These are phyloP conservation scores for Aspergillus pseudoglaucus DNA, from an alignment of 2,329 filamentous ascomycete genomes.

Conservation along the genomic window DNA sequence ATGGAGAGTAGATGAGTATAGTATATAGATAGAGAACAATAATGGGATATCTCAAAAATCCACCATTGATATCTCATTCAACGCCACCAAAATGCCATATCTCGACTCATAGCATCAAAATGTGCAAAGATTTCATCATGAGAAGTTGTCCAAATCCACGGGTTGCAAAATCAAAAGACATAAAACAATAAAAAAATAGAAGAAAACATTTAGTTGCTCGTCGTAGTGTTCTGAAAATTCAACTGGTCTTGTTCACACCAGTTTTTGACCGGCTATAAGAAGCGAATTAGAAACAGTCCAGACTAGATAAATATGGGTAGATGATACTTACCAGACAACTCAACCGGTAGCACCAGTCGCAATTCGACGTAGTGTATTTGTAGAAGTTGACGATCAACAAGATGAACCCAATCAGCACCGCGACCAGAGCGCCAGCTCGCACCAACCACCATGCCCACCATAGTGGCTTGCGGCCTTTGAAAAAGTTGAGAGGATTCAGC, in stretches of 20 bases:
- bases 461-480: slow-evolving; percentile 82
- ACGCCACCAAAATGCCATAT: not conserved
- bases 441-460: slow-evolving; percentile 99
- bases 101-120: not conserved
- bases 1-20: not conserved
- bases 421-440: slow-evolving; percentile 67
- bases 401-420: slow-evolving; percentile 79
- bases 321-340: slow-evolving; percentile 73
- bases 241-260: slow-evolving; percentile 38
- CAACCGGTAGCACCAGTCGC: slow-evolving; percentile 90
- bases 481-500: slow-evolving; percentile 56
- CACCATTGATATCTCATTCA: not conserved
- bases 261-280: slow-evolving; percentile 35
- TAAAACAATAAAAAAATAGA: not conserved
- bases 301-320: not conserved
- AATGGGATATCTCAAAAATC: not conserved
- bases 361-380: slow-evolving; percentile 60
- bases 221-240: slow-evolving; percentile 6
- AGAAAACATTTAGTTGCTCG: not conserved
- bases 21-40: not conserved
- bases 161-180: not conserved
- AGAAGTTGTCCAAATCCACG: not conserved
- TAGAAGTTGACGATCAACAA: slow-evolving; percentile 90
- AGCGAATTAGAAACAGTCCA: slow-evolving; percentile 8
- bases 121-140: not conserved